Evolutionary conservation across 306 rosid genomes (phyloP).

Genomic region (Glycyrrhiza uralensis): DNA sequence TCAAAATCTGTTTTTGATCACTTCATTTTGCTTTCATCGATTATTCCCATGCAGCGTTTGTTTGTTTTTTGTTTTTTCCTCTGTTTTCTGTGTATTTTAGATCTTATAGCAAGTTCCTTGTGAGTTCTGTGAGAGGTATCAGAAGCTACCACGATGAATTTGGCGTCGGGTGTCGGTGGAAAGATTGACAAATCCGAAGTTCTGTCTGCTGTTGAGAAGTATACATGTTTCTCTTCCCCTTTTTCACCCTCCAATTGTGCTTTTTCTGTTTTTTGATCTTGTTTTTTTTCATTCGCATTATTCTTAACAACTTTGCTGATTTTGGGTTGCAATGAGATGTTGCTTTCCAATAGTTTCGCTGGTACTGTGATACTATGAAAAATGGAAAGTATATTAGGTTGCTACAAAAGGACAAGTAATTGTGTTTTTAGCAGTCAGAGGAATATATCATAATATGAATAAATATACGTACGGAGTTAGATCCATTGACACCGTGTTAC

Average conservation of each 20-base stretch:
- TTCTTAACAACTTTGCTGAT: no score
- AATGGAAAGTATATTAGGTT: neutral
- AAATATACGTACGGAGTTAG: no score
- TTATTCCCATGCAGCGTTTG: neutral
- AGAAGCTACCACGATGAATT: slow-evolving; percentile 65
- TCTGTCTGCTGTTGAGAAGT: slow-evolving; percentile 76
- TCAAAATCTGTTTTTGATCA: neutral
- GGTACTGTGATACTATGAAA: neutral
- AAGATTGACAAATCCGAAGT: slow-evolving; percentile 62
- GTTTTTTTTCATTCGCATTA: no score
- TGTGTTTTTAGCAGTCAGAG: neutral
- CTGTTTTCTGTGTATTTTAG: neutral
- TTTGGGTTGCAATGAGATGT: neutral
- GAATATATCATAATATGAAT: neutral
- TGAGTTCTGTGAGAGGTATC: slow-evolving; percentile 33
- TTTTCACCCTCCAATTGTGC: neutral
- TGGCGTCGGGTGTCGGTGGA: slow-evolving; percentile 78
- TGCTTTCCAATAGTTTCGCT: neutral
- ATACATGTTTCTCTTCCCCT: neutral
- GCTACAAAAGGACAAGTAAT: neutral
- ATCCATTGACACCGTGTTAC: no score
- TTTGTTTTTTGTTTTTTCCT: no score
- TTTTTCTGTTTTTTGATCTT: neutral
- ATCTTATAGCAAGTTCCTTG: neutral
- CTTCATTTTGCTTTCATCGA: neutral